These are phyloP conservation scores for Leucaena leucocephala DNA, from an alignment of 306 rosid species.

Conservation along the genomic window DNA sequence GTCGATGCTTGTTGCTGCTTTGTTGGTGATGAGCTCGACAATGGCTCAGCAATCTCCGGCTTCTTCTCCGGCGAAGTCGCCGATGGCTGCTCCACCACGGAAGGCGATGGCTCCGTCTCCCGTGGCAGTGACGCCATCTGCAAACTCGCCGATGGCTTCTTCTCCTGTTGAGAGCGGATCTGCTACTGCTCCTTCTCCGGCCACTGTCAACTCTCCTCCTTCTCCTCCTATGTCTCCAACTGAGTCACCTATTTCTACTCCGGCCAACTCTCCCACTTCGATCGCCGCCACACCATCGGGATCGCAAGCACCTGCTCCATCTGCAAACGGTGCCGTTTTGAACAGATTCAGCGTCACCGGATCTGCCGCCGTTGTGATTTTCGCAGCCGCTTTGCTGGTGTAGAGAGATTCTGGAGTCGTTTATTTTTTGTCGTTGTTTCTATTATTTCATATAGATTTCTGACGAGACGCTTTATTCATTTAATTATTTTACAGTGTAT, in stretches of 20 bases:
- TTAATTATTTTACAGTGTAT: constrained; percentile 2
- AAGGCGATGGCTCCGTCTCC: constrained; percentile 27
- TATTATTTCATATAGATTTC: neutral
- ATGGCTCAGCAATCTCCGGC: constrained; percentile 55
- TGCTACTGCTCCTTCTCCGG: constrained; percentile 46
- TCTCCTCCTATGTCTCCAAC: constrained; percentile 39
- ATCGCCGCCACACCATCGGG: constrained; percentile 29
- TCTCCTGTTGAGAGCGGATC: constrained; percentile 32
- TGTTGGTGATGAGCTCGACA: constrained; percentile 42
- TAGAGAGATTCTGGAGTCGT: neutral
- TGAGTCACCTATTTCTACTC: constrained; percentile 27
- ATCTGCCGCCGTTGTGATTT: neutral
- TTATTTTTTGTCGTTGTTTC: neutral
- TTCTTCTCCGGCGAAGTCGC: constrained; percentile 37
- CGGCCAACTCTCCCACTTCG: constrained; percentile 40
- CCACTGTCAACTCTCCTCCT: constrained; percentile 45
- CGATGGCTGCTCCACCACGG: constrained; percentile 8
- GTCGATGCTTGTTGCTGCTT: constrained; percentile 39
- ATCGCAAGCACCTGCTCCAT: constrained; percentile 33
- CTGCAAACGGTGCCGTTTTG: constrained; percentile 7
- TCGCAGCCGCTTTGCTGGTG: neutral
- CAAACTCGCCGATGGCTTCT: constrained; percentile 25
- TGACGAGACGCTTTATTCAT: neutral
- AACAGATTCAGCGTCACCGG: neutral
- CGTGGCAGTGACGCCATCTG: constrained; percentile 23